Evolutionary conservation across 1,284 basidiomycete genomes (phyloP), one percentile per base, ranked within the genome.

Genomic region (Moesziomyces sp.): DNA sequence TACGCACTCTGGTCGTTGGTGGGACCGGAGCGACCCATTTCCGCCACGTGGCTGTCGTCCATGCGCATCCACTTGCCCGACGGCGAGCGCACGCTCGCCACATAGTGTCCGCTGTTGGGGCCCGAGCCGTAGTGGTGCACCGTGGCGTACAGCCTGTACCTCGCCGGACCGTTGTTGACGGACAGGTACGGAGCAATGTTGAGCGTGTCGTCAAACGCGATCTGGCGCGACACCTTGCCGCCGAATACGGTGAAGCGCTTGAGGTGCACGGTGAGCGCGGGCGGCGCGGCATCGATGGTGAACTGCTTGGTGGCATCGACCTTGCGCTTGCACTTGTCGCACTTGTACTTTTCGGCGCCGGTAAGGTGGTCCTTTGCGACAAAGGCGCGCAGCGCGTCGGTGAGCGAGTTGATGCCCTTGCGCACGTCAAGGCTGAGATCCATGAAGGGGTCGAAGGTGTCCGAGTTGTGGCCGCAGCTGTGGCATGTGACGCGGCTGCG

Each of bases 261-360:
- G 44, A 99, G 87, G 81, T 99, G 97, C n/a, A 99, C 88, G 0
- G 95, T 97, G 38, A 99, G 88, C n/a, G 95, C 91, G 21, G 89
- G 86, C 0, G 97, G 97, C 1, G 94, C 92, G 60, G 93, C 88
- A 58, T 96, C 90, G 56, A 99, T 87, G 16, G 91, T 92, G 83
- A 97, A 94, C 35, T 89, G 88, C 85, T 97, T 97, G 76, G 92
- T 90, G 5, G 94, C 94, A 60, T 90, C 88, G 49, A 96, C 94
- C 49, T 89, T 88, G 81, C 90, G 91, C 85, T 94, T 94, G 87
- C 95, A 97, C 82, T 93, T 93, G 84, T 99, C 96, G 85, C 97
- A 99, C 83, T 94, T 93, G 86, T 99, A 99, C 86, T 97, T 97
- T 87, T 99, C 94, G 6, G 91, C 89, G 0, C 96, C 97, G 62